Percentiles rank a stretch among this genome's conserved stretches.
These are phyloP conservation scores for Zalaria sp. DNA, from an alignment of 2,329 filamentous ascomycete genomes.

Conservation along the genomic window DNA sequence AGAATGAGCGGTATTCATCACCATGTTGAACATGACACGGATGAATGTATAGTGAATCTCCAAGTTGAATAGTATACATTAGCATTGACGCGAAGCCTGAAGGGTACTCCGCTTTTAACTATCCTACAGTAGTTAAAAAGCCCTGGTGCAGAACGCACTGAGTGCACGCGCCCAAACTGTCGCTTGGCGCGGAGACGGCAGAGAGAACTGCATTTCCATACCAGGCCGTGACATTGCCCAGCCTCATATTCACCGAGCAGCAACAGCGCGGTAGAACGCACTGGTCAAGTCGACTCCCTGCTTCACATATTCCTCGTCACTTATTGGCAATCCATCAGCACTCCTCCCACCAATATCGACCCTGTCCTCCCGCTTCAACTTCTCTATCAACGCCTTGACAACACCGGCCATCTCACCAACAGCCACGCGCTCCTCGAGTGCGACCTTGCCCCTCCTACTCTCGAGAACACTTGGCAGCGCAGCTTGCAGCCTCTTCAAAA, in stretches of 20 bases:
- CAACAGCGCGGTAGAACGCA: conserved; percentile 3
- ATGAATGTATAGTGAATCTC: no score
- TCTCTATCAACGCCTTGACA: conserved; percentile 5
- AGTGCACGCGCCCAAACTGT: no score
- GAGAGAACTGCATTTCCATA: no score
- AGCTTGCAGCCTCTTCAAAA: conserved; percentile 8
- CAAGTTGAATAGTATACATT: no score
- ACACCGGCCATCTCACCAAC: conserved; percentile 7
- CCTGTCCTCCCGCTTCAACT: conserved; percentile 4
- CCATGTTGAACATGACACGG: no score
- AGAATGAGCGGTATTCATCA: no score
- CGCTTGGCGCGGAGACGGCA: no score
- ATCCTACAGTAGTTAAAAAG: no score
- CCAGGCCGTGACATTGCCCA: no score
- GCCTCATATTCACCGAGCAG: neutral
- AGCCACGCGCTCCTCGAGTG: conserved; percentile 7
- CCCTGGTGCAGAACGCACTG: no score
- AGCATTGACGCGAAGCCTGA: no score
- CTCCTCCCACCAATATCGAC: conserved; percentile 2
- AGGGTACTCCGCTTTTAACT: no score
- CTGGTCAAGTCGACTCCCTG: conserved; percentile 5
- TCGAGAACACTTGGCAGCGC: conserved; percentile 5
- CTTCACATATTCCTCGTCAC: conserved; percentile 5
- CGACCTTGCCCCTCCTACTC: conserved; percentile 3
- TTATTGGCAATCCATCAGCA: conserved; percentile 4